Evolutionary conservation across 768 basidiomycete species (phyloP), one percentile per base, ranked within the genome.

Genomic region (Hygrophorus pudorinus): DNA sequence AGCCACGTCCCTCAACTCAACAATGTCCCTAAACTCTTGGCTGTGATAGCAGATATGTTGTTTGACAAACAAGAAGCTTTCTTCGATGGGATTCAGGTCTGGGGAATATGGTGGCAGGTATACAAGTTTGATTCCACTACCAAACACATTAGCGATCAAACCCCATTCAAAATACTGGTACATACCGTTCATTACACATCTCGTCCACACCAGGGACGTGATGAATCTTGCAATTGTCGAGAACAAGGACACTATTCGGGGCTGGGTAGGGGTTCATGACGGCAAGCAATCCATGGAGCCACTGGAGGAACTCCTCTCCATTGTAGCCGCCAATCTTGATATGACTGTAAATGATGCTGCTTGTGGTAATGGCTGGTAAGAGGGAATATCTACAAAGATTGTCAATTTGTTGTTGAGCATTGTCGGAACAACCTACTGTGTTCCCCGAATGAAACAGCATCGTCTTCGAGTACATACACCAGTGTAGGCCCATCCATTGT

Each of bases 61-160:
- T 46, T 65, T 64, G 38, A 64, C 50, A 41, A 43, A 57, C 2
- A 54, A 56, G 38, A 65, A 65, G 28, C 51, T 50, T 41, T 65
- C 56, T 47, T 66, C 64, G 47, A 62, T 66, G 3, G 61, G 64
- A 45, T 64, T 65, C 49, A 60, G 48, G 43, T 65, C 60, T 1
- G 64, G 64, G 3, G 58, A 65, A 46, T 65, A 64, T 27, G 64
- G 58, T 4, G 62, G 62, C 1, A 61, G 52, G 44, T 60, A 61
- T n/a, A 59, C 32, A 2, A 64, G 55, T 33, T 50, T 53, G 11
- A 56, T 52, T 30, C 56, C 63, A 44, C 47, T 48, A 38, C 13
- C 12, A 21, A 41, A 45, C n/a, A 41, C 41, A 7, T 28, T 20
- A 33, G 11, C n/a, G n/a, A n/a, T n/a, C n/a, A n/a, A n/a, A n/a